Conservation (phyloP, 306 rosid genomes). For the Albizia julibrissin region DNA sequence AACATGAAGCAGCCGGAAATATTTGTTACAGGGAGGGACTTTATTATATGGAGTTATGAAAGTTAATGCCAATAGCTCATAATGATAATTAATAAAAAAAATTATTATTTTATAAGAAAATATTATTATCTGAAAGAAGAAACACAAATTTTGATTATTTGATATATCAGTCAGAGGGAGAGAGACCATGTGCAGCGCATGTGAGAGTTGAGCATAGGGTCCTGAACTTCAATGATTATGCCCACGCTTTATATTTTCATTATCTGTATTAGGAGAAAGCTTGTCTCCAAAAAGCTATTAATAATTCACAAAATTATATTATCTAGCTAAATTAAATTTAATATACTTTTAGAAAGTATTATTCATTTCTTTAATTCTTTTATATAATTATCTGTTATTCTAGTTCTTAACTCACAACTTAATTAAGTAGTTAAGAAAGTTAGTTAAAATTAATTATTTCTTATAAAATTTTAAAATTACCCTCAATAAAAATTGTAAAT, state of each 20-base stretch:
- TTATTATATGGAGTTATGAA: background rate
- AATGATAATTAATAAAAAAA: background rate
- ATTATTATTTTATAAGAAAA: background rate
- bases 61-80: background rate
- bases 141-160: background rate
- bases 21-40: background rate
- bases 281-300: background rate
- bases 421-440: background rate
- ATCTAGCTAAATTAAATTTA: background rate
- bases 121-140: background rate
- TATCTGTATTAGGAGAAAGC: background rate
- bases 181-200: background rate
- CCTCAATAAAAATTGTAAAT: background rate
- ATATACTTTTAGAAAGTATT: background rate
- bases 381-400: background rate
- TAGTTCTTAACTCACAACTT: no score
- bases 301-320: background rate
- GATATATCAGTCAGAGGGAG: background rate
- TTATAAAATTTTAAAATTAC: background rate
- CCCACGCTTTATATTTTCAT: background rate
- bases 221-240: background rate
- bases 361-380: background rate
- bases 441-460: background rate
- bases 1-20: background rate
- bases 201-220: background rate